A percentile compares a stretch with the other conserved stretches of the same genome.
Conservation (phyloP, 139 green algal genomes). For the Chlorella sorokiniana region DNA sequence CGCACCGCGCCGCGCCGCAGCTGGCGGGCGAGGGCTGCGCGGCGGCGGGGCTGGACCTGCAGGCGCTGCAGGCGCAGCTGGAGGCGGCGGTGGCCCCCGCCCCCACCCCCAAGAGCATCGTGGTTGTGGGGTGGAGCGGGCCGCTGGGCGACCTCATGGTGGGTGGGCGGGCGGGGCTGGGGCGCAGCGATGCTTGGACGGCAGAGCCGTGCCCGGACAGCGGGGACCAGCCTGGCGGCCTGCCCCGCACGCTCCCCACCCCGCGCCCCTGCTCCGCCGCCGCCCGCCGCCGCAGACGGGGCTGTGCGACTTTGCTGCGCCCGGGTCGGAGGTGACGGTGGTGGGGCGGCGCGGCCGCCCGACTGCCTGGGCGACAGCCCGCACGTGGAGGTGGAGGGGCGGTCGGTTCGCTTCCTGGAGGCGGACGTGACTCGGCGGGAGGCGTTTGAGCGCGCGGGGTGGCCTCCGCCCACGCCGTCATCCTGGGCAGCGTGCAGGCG, state of each 20-base stretch:
- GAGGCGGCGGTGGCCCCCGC: conserved; percentile 3
- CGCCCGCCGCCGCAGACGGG: conserved; percentile 5
- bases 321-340: conserved; percentile 31
- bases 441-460: conserved; percentile 7
- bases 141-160: conserved; percentile 27
- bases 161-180: background rate
- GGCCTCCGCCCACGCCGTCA: conserved; percentile 4
- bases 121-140: conserved; percentile 44
- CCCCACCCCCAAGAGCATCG: conserved; percentile 27
- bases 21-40: background rate
- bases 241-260: background rate
- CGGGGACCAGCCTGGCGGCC: too few relatives aligned
- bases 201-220: background rate
- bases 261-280: background rate
- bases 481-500: conserved; percentile 15
- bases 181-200: background rate
- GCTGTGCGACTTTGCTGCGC: conserved; percentile 35
- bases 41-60: conserved; percentile 9
- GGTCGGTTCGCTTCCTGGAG: background rate
- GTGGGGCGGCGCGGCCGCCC: conserved; percentile 8
- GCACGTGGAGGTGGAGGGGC: conserved; percentile 11
- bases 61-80: conserved; percentile 22
- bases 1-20: conserved; percentile 16
- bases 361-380: conserved; percentile 14
- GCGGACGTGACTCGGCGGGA: background rate